Base-by-base conservation (phyloP, 2,329 filamentous ascomycete genomes). In the Colletotrichum destructivum region DNA sequence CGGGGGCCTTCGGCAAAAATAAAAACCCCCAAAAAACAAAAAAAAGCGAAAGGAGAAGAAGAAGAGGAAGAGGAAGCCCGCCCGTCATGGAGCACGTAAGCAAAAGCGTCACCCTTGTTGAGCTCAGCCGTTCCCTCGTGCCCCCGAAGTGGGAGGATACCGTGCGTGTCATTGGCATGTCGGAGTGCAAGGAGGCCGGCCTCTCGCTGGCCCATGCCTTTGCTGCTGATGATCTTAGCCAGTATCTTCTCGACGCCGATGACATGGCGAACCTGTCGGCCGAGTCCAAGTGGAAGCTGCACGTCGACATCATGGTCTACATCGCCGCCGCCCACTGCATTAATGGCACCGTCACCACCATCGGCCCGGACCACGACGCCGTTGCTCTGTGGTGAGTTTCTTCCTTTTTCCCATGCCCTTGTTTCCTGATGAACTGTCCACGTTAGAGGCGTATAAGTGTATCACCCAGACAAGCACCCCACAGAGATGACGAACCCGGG, bases 301-400 rank as follows among this genome's bases (percentile, higher is more conserved):
- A 96, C 81, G 87, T 93, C 75, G 88, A 92, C 79, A 92, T 95
- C 76, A 89, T 96, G 85, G 91, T 91, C 76, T 95, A 94, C 82
- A 88, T 94, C 76, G 91, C 91, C 61, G 93, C 93, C 69, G 91
- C 93, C 72, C 93, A 95, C 80, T 91, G 90, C 81, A 87, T 93
- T 77, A 91, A 91, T 76, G 94, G 94, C 67, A 81, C 94, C 70
- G 93, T 93, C 66, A 92, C 93, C 56, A 90, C 92, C 66, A 90
- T 93, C 73, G 94, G 94, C 21, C 88, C 90, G 7, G 89, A 95
- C 78, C 94, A 93, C 78, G 93, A 94, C 75, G 92, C 90, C 74
- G 91, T 96, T 66, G 93, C 93, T 69, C 85, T 96, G 63, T 96
- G 94, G 93, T 94, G 85, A 79, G 89, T 85, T 44, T 44, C 38